Conservation (phyloP, 1,284 basidiomycete species). For the Pisolithus thermaeus region DNA sequence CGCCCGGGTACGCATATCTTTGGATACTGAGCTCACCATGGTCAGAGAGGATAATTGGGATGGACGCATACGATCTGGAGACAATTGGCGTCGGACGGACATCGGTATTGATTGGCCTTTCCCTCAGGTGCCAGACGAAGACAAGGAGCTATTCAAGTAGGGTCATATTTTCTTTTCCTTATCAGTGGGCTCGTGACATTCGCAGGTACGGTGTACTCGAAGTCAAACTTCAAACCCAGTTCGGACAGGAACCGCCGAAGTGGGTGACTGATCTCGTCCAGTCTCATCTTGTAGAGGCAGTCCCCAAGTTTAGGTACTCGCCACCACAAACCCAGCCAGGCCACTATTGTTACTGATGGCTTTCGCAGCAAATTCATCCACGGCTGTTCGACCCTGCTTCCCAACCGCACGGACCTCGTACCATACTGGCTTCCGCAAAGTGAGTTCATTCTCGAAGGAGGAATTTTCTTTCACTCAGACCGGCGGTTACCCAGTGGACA, state of each 20-base stretch:
- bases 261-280: conserved; percentile 96
- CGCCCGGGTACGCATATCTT: conserved; percentile 94
- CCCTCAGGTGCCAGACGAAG: conserved; percentile 67
- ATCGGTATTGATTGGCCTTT: conserved; percentile 94
- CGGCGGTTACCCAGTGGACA: conserved; percentile 62
- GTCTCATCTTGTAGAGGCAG: conserved; percentile 90
- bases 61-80: conserved; percentile 65
- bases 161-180: conserved; percentile 18
- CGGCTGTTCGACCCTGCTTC: conserved; percentile 90
- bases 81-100: conserved; percentile 94
- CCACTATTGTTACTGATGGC: conserved; percentile 10
- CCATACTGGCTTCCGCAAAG: conserved; percentile 98
- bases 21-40: conserved; percentile 95
- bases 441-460: conserved; percentile 31
- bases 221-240: conserved; percentile 96
- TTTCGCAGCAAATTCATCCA: conserved; percentile 85
- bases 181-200: not conserved
- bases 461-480: conserved; percentile 1
- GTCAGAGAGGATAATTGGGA: conserved; percentile 98
- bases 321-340: conserved; percentile 5
- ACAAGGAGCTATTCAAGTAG: conserved; percentile 91
- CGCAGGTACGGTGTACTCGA: conserved; percentile 83
- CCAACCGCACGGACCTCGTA: conserved; percentile 94
- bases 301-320: conserved; percentile 79
- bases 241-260: conserved; percentile 92